A percentile compares a stretch with the other conserved stretches of the same genome.
phyloP scores from a whole-genome alignment of 2,329 filamentous ascomycete species.

The Penicillium sp. region DNA sequence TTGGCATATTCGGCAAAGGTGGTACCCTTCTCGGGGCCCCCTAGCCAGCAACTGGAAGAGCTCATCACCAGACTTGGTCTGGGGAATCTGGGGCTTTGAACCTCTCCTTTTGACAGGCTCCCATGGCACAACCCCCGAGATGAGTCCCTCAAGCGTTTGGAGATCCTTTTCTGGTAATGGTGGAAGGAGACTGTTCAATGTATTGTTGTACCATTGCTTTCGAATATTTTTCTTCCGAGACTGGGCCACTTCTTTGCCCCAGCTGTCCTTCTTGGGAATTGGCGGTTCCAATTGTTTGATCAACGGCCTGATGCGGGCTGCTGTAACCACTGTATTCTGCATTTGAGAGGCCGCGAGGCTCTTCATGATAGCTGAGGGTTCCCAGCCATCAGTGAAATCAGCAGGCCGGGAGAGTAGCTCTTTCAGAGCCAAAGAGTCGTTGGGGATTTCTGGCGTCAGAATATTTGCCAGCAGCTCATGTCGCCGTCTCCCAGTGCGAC shows the following conservation, averaged over 20 bases:
- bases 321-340: conserved; percentile 27
- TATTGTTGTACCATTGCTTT: conserved; percentile 38
- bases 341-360: conserved; percentile 39
- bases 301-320: conserved; percentile 24
- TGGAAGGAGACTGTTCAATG: conserved; percentile 36
- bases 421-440: conserved; percentile 24
- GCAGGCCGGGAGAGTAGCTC: conserved; percentile 18
- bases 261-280: conserved; percentile 39
- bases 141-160: conserved; percentile 34
- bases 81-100: background rate
- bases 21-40: conserved; percentile 39
- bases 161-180: conserved; percentile 42
- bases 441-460: conserved; percentile 27
- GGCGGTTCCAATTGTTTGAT: conserved; percentile 30
- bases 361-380: conserved; percentile 33
- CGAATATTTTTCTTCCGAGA: conserved; percentile 38
- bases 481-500: conserved; percentile 55
- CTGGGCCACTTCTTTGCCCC: conserved; percentile 34
- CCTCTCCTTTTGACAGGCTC: conserved; percentile 29
- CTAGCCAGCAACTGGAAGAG: conserved; percentile 34
- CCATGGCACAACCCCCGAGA: conserved; percentile 36
- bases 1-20: conserved; percentile 35
- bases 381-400: conserved; percentile 35
- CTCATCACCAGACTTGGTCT: conserved; percentile 3
- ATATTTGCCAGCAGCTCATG: conserved; percentile 48